Conservation (phyloP, 345 rosid species). For the Capsella bursapastoris region DNA sequence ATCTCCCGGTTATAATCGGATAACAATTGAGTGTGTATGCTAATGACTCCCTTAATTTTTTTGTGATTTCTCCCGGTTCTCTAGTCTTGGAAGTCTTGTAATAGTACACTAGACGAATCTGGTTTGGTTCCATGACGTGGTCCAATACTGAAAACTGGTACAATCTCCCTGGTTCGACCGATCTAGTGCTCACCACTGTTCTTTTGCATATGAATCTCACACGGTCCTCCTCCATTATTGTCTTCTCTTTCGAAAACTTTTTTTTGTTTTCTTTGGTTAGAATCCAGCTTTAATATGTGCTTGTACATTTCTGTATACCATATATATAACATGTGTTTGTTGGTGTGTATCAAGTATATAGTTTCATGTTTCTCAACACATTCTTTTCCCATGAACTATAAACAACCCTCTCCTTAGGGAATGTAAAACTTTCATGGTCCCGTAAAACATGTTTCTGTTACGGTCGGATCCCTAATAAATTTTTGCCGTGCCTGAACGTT, state of each 20-base stretch:
- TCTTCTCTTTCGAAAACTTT: constrained; percentile 12
- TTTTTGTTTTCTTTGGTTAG: neutral
- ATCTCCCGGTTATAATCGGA: constrained; percentile 62
- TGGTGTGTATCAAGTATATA: constrained; percentile 3
- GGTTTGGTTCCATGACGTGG: constrained; percentile 64
- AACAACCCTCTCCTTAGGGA: constrained; percentile 34
- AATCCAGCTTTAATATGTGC: constrained; percentile 1
- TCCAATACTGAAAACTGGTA: constrained; percentile 61
- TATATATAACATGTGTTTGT: constrained; percentile 4
- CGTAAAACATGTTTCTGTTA: constrained; percentile 27
- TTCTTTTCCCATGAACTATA: constrained; percentile 34
- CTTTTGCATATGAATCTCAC: constrained; percentile 57
- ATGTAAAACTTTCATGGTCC: constrained; percentile 33
- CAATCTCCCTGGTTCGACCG: constrained; percentile 51
- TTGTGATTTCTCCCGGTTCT: constrained; percentile 51
- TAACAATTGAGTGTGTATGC: constrained; percentile 55
- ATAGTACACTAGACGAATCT: constrained; percentile 60
- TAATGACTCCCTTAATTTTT: constrained; percentile 55
- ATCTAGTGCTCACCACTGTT: constrained; percentile 69
- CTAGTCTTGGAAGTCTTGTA: constrained; percentile 36
- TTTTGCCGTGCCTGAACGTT: neutral
- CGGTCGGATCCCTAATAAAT: neutral
- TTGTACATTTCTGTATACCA: constrained; percentile 1
- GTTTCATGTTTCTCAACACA: constrained; percentile 19
- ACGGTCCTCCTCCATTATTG: constrained; percentile 28